phyloP scores from a whole-genome alignment of 768 basidiomycete genomes.

The Phanerodontia chrysosporium region DNA sequence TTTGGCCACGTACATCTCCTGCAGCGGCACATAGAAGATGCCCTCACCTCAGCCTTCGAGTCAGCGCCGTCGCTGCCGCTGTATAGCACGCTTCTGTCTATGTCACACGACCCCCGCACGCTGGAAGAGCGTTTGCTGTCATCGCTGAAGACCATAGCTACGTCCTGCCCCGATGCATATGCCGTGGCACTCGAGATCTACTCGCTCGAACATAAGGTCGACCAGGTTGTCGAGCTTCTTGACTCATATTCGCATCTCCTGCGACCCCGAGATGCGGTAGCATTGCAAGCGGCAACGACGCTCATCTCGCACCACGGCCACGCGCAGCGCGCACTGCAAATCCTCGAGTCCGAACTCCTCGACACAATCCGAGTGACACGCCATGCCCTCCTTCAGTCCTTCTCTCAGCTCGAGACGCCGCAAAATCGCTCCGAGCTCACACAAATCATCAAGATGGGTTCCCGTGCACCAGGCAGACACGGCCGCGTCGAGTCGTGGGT shows the following conservation, averaged over 20 bases:
- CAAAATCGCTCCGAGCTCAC: constrained; percentile 36
- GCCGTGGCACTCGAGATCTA: constrained; percentile 53
- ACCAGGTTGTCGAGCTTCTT: constrained; percentile 39
- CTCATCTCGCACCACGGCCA: constrained; percentile 30
- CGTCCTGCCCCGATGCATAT: constrained; percentile 47
- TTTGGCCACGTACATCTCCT: constrained; percentile 37
- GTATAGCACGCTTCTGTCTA: constrained; percentile 38
- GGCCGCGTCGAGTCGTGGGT: constrained; percentile 51
- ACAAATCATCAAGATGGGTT: constrained; percentile 42
- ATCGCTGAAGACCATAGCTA: constrained; percentile 37
- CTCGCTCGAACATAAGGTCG: constrained; percentile 31
- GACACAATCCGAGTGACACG: constrained; percentile 42
- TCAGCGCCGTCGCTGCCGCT: constrained; percentile 43
- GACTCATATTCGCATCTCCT: constrained; percentile 47
- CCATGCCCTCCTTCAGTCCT: constrained; percentile 39
- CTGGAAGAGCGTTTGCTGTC: constrained; percentile 25
- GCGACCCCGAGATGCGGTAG: constrained; percentile 51
- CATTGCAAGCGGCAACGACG: constrained; percentile 43
- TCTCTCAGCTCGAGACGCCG: constrained; percentile 43
- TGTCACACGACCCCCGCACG: constrained; percentile 25
- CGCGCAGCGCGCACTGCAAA: constrained; percentile 32
- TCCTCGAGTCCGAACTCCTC: constrained; percentile 50
- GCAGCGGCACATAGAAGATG: constrained; percentile 40
- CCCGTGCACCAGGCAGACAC: constrained; percentile 35
- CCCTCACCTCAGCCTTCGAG: constrained; percentile 46